Evolutionary conservation across 192 early-diverging fungal species (phyloP), one percentile per base, ranked within the genome.

Genomic region (Fimicolochytrium jonesii): DNA sequence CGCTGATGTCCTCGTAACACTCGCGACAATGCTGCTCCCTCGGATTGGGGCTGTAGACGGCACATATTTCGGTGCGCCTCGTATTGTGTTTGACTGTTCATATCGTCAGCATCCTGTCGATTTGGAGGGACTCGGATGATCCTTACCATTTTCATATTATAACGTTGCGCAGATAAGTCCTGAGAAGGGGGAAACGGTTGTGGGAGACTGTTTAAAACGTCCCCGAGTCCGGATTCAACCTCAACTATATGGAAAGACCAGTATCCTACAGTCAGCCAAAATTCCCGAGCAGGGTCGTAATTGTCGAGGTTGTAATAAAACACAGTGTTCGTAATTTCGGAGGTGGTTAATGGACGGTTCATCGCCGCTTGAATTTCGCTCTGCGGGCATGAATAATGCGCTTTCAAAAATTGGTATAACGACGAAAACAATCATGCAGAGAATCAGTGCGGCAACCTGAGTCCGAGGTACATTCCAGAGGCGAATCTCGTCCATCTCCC

Each of bases 71-170:
- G 54, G 54, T 32, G 54, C 54, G 32, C n/a, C 39, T 18, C 54
- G 54, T 28, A 32, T 33, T 18, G n/a, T 39, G 34, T 34, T 20
- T 17, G 54, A 34, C 43, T 44, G 13, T n/a, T n/a, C n/a, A n/a
- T n/a, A n/a, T n/a, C n/a, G n/a, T n/a, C n/a, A n/a, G n/a, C n/a
- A n/a, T n/a, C n/a, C n/a, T n/a, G n/a, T n/a, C n/a, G n/a, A n/a
- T n/a, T n/a, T n/a, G n/a, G n/a, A n/a, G n/a, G n/a, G n/a, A n/a
- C n/a, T n/a, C n/a, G n/a, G n/a, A n/a, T n/a, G n/a, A n/a, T n/a
- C 2, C 43, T 44, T 44, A 44, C 43, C 54, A 56, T 56, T 28
- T 56, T 56, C 11, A 56, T 34, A 37, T 56, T 33, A 35, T 23
- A 56, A 2, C 32, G 33, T 9, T 37, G 32, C 3, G 32, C 18